phyloP scores from a whole-genome alignment of 1,284 basidiomycete genomes.

The Hemileia vastatrix region DNA sequence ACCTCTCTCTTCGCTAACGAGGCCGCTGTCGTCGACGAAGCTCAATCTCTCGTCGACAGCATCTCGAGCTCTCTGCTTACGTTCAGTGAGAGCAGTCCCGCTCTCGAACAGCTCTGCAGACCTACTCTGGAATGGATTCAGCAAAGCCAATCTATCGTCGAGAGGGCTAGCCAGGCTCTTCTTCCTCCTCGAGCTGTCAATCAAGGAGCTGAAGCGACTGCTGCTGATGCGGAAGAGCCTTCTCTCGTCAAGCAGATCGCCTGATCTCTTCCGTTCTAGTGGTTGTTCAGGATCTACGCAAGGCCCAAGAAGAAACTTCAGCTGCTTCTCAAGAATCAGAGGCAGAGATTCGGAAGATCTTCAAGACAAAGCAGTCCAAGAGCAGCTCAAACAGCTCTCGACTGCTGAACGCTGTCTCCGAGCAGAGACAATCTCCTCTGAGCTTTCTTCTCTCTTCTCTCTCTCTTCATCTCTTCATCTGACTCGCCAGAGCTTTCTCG shows the following conservation, averaged over 20 bases:
- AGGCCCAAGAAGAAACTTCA: neutral
- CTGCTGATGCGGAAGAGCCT: neutral
- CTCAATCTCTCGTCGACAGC: neutral
- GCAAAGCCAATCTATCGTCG: neutral
- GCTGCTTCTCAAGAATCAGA: neutral
- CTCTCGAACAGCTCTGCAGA: neutral
- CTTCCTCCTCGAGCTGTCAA: neutral
- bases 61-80: neutral
- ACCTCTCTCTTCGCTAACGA: neutral
- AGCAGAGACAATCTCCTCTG: neutral
- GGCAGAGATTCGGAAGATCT: conserved; percentile 18
- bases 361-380: conserved; percentile 27
- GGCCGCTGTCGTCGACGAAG: neutral
- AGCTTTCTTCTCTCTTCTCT: neutral
- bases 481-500: neutral
- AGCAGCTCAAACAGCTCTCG: conserved; percentile 24
- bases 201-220: neutral
- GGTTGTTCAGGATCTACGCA: conserved; percentile 37
- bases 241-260: conserved; percentile 16
- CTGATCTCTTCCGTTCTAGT: conserved; percentile 37
- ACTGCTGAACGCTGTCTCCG: neutral
- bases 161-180: neutral
- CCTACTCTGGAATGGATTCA: neutral
- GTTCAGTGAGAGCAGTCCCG: neutral
- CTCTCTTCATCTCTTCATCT: neutral